These are phyloP conservation scores for Auxenochlorella pyrenoidosa DNA, from an alignment of 139 green algal genomes.

Conservation along the genomic window DNA sequence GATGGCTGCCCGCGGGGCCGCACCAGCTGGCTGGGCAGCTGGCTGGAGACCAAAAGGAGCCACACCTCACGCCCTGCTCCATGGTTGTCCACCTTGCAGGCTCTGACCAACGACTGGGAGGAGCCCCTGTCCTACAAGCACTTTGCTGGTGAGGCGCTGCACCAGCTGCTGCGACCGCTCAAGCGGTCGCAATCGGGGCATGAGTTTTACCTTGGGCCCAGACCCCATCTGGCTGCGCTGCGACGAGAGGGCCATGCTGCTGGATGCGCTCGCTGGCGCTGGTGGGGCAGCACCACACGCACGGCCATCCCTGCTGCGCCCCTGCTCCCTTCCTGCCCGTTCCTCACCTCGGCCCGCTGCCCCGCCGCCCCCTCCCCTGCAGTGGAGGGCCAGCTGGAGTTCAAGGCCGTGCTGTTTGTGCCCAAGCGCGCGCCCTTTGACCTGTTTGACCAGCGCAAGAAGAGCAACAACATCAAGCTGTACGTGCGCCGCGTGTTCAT, in stretches of 20 bases:
- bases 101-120: conserved; percentile 99
- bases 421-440: conserved; percentile 98
- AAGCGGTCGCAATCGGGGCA: no score
- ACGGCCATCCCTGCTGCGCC: no score
- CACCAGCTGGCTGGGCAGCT: no score
- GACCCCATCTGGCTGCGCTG: no score
- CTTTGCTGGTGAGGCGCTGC: conserved; percentile 90
- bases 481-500: conserved; percentile 99
- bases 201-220: no score
- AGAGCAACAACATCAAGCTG: conserved; percentile 68
- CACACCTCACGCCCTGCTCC: neutral
- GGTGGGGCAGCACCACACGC: neutral
- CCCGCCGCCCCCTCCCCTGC: neutral
- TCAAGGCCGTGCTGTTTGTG: conserved; percentile 96
- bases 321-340: neutral
- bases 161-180: neutral
- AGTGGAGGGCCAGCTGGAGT: conserved; percentile 98
- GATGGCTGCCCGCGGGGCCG: no score
- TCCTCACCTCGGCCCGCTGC: neutral
- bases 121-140: conserved; percentile 97
- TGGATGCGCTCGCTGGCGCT: no score
- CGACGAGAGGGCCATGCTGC: no score
- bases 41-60: no score
- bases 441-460: conserved; percentile 90
- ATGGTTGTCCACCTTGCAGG: neutral